Evolutionary conservation across 768 basidiomycete species (phyloP), one percentile per base, ranked within the genome.

Genomic region (Panaeolus papilionaceus): DNA sequence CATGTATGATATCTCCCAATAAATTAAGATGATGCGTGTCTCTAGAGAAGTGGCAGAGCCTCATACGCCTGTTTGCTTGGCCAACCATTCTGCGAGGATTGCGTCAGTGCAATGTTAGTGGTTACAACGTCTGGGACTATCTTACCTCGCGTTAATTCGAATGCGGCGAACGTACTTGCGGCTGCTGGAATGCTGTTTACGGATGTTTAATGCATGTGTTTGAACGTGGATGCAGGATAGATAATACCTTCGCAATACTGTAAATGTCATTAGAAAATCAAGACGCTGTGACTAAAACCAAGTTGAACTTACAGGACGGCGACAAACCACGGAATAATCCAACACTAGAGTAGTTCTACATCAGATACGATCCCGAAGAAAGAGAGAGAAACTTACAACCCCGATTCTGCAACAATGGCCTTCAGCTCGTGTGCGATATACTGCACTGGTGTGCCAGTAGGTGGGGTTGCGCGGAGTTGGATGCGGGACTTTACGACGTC

Each of bases 401-500:
- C 94, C 26, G 88, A 87, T 78, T 94, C 93, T 8, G 81, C 76
- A 0, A 96, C 77, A 33, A 97, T 85, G 0, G 82, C 77, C 64
- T 79, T 83, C n/a, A 95, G 69, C 73, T 97, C 95, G 39, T 80
- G 78, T 0, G 82, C 81, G 58, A 98, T 94, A 72, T 98, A 98
- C 65, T 83, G 89, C 68, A 88, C 85, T 7, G 92, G 92, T 4
- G 86, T 89, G 2, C 94, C 87, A 42, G 80, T 81, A 9, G 95
- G 94, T 0, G 96, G 95, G 2, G 82, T 86, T 0, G 84, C 73
- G 0, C 93, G 88, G 7, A 96, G 84, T 73, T 98, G 96, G 10
- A 98, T 83, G 40, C 95, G 89, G 4, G 94, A 96, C 80, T 98
- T 98, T 38, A 96, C 87, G 4, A 98, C 93, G 70, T 98, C 96